Evolutionary conservation across 1,139 yeast genomes (phyloP).

Genomic region (Taphrina pruni): DNA sequence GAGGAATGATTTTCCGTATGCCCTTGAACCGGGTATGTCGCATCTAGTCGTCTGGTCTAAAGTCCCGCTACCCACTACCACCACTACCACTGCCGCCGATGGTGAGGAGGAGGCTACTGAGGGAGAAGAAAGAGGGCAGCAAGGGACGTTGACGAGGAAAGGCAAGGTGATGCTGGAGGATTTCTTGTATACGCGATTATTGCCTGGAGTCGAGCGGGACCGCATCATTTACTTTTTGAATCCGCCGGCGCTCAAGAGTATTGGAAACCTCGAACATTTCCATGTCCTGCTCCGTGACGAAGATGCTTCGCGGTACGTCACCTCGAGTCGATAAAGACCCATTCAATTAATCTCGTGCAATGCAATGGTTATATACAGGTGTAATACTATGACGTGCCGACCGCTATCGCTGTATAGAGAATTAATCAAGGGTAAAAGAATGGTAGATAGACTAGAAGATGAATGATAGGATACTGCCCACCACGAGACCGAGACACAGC

Average conservation of each 20-base stretch:
- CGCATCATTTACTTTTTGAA: constrained; percentile 30
- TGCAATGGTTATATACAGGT: too few relatives aligned
- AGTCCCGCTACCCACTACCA: constrained; percentile 47
- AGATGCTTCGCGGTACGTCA: constrained; percentile 13
- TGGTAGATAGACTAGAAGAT: constrained; percentile 6
- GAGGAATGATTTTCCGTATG: constrained; percentile 55
- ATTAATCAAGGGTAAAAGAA: not conserved
- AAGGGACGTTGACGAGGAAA: constrained; percentile 9
- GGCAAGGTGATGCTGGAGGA: constrained; percentile 12
- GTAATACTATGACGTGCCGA: not conserved
- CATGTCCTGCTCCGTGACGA: constrained; percentile 35
- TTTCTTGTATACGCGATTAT: constrained; percentile 12
- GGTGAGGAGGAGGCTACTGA: too few relatives aligned
- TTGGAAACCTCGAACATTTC: constrained; percentile 37
- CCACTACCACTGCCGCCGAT: too few relatives aligned
- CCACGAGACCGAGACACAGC: constrained; percentile 35
- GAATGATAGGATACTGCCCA: constrained; percentile 29
- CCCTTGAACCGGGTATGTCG: constrained; percentile 51
- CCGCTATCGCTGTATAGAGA: not conserved
- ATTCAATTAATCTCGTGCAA: not conserved
- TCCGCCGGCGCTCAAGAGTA: constrained; percentile 35
- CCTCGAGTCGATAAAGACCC: constrained; percentile 1
- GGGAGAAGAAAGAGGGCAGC: not conserved
- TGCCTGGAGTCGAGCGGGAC: constrained; percentile 12
- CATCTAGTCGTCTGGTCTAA: constrained; percentile 57